Conservation (phyloP, 352 stramenopile species). For the Pythium phragmiticola region DNA sequence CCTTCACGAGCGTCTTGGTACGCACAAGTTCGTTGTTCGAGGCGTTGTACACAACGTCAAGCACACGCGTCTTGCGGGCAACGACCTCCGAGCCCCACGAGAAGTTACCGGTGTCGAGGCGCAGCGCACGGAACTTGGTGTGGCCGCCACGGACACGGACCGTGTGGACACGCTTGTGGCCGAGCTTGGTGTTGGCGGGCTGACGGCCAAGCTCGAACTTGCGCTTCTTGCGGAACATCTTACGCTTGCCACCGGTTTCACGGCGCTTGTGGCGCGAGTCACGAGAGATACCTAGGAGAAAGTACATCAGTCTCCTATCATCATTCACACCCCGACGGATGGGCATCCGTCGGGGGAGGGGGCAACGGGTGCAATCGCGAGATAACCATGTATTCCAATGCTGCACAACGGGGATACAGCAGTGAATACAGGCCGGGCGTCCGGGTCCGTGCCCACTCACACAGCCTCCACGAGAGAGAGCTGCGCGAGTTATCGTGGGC, state of each 20-base stretch:
- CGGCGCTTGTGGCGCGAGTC: slow-evolving; percentile 99
- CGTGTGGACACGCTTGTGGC: slow-evolving; percentile 94
- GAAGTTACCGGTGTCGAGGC: slow-evolving; percentile 99
- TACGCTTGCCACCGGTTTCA: slow-evolving; percentile 98
- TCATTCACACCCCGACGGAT: neutral
- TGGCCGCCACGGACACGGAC: slow-evolving; percentile 97
- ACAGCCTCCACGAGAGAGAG: neutral
- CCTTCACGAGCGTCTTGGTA: slow-evolving; percentile 99
- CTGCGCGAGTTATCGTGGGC: neutral
- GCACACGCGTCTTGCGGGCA: slow-evolving; percentile 98
- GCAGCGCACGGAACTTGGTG: slow-evolving; percentile 98
- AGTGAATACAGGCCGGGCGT: slow-evolving; percentile 66
- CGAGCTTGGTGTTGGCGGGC: slow-evolving; percentile 98
- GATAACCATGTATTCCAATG: slow-evolving; percentile 73
- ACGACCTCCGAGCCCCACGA: slow-evolving; percentile 98
- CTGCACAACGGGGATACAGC: slow-evolving; percentile 89
- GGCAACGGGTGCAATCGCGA: slow-evolving; percentile 8
- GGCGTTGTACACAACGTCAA: slow-evolving; percentile 99
- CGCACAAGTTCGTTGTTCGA: slow-evolving; percentile 99
- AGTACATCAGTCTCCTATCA: slow-evolving; percentile 24
- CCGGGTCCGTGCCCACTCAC: slow-evolving; percentile 32
- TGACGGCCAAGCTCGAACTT: slow-evolving; percentile 99
- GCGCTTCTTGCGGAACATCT: slow-evolving; percentile 98
- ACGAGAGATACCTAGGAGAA: slow-evolving; percentile 97
- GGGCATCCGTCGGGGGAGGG: neutral